Evolutionary conservation across 2,329 filamentous ascomycete genomes (phyloP), one percentile per base, ranked within the genome.

Genomic region (Diaporthe eres): DNA sequence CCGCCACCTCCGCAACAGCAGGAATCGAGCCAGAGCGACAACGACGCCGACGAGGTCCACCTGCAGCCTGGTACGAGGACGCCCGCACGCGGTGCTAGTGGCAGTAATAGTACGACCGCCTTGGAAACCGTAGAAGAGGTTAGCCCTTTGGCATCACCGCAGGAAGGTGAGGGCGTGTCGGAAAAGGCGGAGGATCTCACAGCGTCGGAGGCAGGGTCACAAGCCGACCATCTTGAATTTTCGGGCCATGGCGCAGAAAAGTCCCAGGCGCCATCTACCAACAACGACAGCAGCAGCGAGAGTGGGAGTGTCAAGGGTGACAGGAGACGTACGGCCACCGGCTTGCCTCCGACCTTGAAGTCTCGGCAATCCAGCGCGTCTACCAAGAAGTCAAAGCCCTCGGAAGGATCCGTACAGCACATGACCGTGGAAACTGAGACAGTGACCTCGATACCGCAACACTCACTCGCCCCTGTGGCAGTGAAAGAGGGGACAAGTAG

Each of bases 341-440:
- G 85, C 82, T 87, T 82, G 57, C 87, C 90, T 19, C 88, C 92
- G 3, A 86, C 83, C 77, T 86, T 87, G 83, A 92, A 84, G 82
- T 92, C 81, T 81, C 92, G 83, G 87, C 94, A 94, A 77, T 95
- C 94, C 12, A 92, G 90, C 79, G 84, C 89, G 77, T 91, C 92
- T 68, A 90, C 93, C 49, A 93, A 92, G 77, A 94, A 95, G 81
- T 88, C 90, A 47, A 95, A 96, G 82, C 87, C 91, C 39, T 86
- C 89, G 71, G 94, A 98, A 82, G 92, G 92, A n/a, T 93, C 94
- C 49, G 90, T 93, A 75, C 92, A 94, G 81, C 97, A 95, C 80
- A 98, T 99, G 95, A 98, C 95, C 13, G 96, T 98, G 19, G 97
- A 99, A 86, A 98, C 97, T 0, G 97, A 99, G 84, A 98, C 96